A percentile compares a stretch with the other conserved stretches of the same genome.
Conservation (phyloP, 2,329 filamentous ascomycete genomes). For the Hymenoscyphus fructigenus region DNA sequence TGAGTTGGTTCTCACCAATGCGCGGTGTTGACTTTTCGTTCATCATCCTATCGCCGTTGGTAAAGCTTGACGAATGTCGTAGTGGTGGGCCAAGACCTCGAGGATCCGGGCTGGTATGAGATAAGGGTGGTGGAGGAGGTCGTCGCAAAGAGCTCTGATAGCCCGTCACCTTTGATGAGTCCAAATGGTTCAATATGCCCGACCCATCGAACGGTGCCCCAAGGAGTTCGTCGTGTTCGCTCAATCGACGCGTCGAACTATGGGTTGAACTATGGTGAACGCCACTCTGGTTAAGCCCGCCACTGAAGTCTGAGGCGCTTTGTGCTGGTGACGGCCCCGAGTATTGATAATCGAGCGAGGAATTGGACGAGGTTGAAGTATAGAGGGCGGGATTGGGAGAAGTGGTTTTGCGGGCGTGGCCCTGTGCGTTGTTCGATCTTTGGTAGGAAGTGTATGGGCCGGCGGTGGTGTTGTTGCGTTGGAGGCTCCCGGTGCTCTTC, state of each 20-base stretch:
- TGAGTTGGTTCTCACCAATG: conserved; percentile 46
- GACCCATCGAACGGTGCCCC: conserved; percentile 65
- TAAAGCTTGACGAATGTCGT: conserved; percentile 66
- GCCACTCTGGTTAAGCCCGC: conserved; percentile 25
- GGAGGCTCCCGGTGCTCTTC: not conserved
- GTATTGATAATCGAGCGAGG: conserved; percentile 35
- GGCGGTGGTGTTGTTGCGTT: not conserved
- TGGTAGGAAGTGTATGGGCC: not conserved
- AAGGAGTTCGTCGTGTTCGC: conserved; percentile 52
- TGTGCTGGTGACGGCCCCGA: conserved; percentile 34
- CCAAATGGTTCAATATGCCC: conserved; percentile 60
- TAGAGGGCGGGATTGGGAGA: conserved; percentile 47
- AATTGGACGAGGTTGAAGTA: conserved; percentile 33
- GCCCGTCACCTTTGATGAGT: conserved; percentile 41
- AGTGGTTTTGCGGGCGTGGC: conserved; percentile 42
- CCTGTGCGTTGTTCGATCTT: conserved; percentile 6
- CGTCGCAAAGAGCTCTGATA: conserved; percentile 39
- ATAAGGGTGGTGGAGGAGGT: conserved; percentile 45
- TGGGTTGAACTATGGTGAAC: conserved; percentile 29
- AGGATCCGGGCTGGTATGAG: conserved; percentile 54
- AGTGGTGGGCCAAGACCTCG: conserved; percentile 55
- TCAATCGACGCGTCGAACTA: conserved; percentile 41
- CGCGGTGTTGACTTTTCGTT: conserved; percentile 47
- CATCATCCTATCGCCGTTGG: conserved; percentile 50
- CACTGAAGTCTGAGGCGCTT: conserved; percentile 29